Percentiles rank a stretch among this genome's conserved stretches.
Conservation (phyloP, 2,329 filamentous ascomycete genomes). For the Biscogniauxia marginata region DNA sequence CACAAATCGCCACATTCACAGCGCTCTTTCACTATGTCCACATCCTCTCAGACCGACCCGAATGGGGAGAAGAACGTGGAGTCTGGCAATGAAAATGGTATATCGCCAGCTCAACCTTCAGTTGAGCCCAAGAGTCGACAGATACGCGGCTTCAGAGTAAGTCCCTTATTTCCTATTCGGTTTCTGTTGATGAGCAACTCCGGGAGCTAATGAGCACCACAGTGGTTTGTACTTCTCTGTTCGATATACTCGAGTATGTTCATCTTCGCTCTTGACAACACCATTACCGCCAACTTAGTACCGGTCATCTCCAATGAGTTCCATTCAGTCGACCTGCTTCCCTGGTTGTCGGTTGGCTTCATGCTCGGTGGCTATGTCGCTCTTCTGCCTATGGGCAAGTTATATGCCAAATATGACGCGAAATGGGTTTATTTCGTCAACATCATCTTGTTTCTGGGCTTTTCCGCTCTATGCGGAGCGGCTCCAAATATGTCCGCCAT, state of each 20-base stretch:
- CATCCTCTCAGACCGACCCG: too few species aligned
- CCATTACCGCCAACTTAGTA: conserved; percentile 45
- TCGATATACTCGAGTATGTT: conserved; percentile 12
- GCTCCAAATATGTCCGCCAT: conserved; percentile 34
- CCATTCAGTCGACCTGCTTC: conserved; percentile 34
- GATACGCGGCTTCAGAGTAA: too few species aligned
- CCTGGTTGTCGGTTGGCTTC: conserved; percentile 40
- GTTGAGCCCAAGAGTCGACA: too few species aligned
- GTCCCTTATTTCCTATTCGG: too few species aligned
- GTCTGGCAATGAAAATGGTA: too few species aligned
- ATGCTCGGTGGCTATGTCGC: conserved; percentile 39
- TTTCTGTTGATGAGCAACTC: too few species aligned
- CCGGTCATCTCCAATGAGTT: conserved; percentile 36
- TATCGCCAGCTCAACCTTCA: too few species aligned
- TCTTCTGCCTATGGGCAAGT: conserved; percentile 36
- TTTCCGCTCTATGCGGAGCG: conserved; percentile 38
- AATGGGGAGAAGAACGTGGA: too few species aligned
- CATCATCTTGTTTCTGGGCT: conserved; percentile 22
- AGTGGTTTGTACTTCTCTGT: neutral
- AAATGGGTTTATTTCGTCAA: conserved; percentile 37
- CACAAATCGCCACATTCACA: too few species aligned
- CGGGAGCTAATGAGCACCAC: too few species aligned
- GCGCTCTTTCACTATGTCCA: too few species aligned
- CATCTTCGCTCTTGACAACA: conserved; percentile 42
- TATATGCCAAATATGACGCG: conserved; percentile 41